Percentiles rank a stretch among this genome's conserved stretches.
Conservation (phyloP, 176 grass and related monocot species). For the Phoenix roebelenii region DNA sequence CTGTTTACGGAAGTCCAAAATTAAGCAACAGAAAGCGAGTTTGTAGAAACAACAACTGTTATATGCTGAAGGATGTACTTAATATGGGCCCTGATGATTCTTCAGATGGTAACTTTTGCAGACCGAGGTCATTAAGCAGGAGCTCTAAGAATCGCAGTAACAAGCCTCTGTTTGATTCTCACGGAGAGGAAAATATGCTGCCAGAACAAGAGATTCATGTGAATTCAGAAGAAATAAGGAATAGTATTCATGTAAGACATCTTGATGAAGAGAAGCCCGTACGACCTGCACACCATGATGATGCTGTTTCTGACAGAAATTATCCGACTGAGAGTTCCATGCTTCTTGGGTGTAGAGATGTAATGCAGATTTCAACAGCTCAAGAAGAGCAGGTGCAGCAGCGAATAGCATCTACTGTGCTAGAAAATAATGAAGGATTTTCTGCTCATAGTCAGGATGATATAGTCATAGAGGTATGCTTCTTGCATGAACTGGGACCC, state of each 20-base stretch:
- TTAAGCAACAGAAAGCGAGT: slow-evolving; percentile 44
- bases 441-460: slow-evolving; percentile 13
- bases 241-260: slow-evolving; percentile 6
- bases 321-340: slow-evolving; percentile 12
- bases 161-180: slow-evolving; percentile 12
- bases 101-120: slow-evolving; percentile 27
- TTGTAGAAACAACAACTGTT: slow-evolving; percentile 46
- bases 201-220: slow-evolving; percentile 75
- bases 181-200: slow-evolving; percentile 32
- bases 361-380: slow-evolving; percentile 10
- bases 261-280: slow-evolving; percentile 12
- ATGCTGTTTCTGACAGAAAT: slow-evolving; percentile 19
- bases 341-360: slow-evolving; percentile 20
- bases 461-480: slow-evolving; percentile 31
- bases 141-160: slow-evolving; percentile 21
- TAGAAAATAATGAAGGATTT: slow-evolving; percentile 1
- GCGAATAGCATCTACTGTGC: slow-evolving; percentile 5
- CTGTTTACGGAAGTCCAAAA: slow-evolving; percentile 34
- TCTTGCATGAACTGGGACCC: neutral
- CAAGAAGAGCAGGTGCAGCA: slow-evolving; percentile 30
- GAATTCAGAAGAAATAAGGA: slow-evolving; percentile 50
- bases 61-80: slow-evolving; percentile 81
- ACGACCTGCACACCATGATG: slow-evolving; percentile 16
- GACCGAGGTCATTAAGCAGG: slow-evolving; percentile 21
- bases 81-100: slow-evolving; percentile 48